Evolutionary conservation across 2,329 filamentous ascomycete species (phyloP), one percentile per base, ranked within the genome.

Genomic region (Lecanicillium sp.): DNA sequence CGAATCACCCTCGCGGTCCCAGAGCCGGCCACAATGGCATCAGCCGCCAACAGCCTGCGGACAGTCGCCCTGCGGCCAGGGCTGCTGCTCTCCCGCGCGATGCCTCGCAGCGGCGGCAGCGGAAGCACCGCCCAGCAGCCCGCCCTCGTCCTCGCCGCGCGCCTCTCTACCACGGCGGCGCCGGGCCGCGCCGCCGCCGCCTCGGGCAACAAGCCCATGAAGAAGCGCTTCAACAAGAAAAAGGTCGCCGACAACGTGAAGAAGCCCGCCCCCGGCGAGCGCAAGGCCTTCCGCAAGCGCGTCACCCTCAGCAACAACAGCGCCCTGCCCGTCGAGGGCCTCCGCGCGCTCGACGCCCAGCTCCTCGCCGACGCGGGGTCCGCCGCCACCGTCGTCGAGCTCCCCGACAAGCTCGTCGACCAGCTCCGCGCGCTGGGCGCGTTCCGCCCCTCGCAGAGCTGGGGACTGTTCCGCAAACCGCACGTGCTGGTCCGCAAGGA

Each of bases 281-380:
- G 90, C 56, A 95, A 90, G 69, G 87, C 87, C 23, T 74, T 87
- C 62, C 83, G 90, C 55, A 95, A 94, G 73, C 83, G 87, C 57
- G 87, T 98, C 60, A 83, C 94, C 51, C 81, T 98, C 52, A 91
- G 86, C 73, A 98, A 97, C 70, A 86, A 87, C 66, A 97, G 95
- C 69, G 93, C 93, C 42, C 72, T 96, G 30, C 80, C 84, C 51
- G 85, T 97, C 7, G 62, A 73, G 20, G 86, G 81, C 10, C 73
- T 95, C 56, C 68, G 75, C 51, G 76, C 84, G 41, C 61, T 95
- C 47, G 74, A 68, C 11, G 62, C 67, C 9, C 70, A 76, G 53
- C 77, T 74, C 36, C 69, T 84, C 67, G 65, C 75, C 15, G 70
- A 76, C 47, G 66, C 70, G 24, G 71, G 73, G 27, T 76, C 78